These are phyloP conservation scores for Monosporascus ibericus DNA, from an alignment of 2,329 filamentous ascomycete species.

Conservation along the genomic window DNA sequence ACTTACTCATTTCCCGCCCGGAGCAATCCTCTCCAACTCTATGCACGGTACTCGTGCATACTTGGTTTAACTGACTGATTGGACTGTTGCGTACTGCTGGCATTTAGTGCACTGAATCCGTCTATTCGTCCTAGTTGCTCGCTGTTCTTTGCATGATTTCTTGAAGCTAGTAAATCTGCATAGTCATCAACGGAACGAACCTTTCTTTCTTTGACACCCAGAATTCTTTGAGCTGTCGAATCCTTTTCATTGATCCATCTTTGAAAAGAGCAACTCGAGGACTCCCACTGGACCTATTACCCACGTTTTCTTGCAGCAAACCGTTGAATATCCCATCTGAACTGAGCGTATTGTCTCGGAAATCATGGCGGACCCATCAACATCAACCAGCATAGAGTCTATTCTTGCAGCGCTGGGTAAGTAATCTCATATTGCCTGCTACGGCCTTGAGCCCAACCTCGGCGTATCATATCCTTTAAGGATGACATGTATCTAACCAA, in stretches of 20 bases:
- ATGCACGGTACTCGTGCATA: not conserved
- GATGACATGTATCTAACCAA: conserved; percentile 11
- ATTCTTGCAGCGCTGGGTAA: conserved; percentile 1
- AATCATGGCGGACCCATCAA: not conserved
- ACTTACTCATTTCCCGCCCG: not conserved
- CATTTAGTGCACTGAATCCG: not conserved
- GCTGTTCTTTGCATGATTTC: not conserved
- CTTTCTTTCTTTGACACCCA: not conserved
- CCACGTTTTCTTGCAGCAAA: not conserved
- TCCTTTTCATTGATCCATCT: not conserved
- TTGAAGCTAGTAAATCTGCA: not conserved
- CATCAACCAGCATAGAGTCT: not conserved
- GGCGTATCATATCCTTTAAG: conserved; percentile 5
- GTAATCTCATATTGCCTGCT: not conserved
- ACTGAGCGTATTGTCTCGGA: not conserved
- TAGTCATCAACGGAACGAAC: not conserved
- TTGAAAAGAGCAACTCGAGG: not conserved
- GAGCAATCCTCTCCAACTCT: not conserved
- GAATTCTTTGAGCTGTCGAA: not conserved
- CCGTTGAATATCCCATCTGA: not conserved
- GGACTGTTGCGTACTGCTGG: not conserved
- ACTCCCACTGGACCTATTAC: not conserved
- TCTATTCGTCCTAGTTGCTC: not conserved
- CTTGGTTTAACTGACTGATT: not conserved
- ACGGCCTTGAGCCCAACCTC: conserved; percentile 9